Conservation (phyloP, 176 grass and related monocot genomes). For the Zea mays region DNA sequence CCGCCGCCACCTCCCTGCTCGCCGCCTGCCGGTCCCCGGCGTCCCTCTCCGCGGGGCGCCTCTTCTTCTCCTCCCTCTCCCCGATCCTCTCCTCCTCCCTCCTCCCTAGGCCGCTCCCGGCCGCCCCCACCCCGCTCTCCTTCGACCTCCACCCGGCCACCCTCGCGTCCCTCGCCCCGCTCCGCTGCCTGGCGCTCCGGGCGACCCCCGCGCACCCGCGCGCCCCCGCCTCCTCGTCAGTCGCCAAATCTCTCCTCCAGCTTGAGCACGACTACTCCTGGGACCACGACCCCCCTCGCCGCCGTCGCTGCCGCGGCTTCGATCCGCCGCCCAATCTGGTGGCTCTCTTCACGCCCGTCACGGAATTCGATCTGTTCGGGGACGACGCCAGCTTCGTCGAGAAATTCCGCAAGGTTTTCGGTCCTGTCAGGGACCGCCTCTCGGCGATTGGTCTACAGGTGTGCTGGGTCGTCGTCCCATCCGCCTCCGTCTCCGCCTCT, state of each 20-base stretch:
- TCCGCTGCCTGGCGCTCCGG: constrained; percentile 40
- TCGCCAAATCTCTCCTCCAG: constrained; percentile 67
- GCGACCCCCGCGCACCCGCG: constrained; percentile 1
- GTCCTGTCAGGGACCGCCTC: constrained; percentile 51
- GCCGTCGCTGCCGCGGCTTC: constrained; percentile 27
- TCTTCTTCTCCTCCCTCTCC: constrained; percentile 67
- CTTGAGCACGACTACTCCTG: constrained; percentile 74
- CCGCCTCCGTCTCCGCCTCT: not conserved
- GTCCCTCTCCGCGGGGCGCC: constrained; percentile 48
- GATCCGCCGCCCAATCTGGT: constrained; percentile 55
- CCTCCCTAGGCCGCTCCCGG: constrained; percentile 52
- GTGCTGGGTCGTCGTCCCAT: constrained; percentile 44
- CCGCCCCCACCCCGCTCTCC: constrained; percentile 59
- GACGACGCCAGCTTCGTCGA: not conserved
- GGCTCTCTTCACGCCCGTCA: constrained; percentile 45
- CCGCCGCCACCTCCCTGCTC: constrained; percentile 39
- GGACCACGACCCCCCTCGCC: constrained; percentile 35
- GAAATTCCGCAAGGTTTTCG: constrained; percentile 42
- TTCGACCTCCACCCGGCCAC: constrained; percentile 58
- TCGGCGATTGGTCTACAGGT: constrained; percentile 46
- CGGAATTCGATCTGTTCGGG: constrained; percentile 38
- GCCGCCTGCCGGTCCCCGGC: constrained; percentile 14
- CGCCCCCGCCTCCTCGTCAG: constrained; percentile 37
- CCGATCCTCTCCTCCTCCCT: constrained; percentile 61
- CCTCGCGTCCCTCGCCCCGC: constrained; percentile 46